Evolutionary conservation across 2,329 filamentous ascomycete species (phyloP).

Genomic region (Aspergillus glaucus): DNA sequence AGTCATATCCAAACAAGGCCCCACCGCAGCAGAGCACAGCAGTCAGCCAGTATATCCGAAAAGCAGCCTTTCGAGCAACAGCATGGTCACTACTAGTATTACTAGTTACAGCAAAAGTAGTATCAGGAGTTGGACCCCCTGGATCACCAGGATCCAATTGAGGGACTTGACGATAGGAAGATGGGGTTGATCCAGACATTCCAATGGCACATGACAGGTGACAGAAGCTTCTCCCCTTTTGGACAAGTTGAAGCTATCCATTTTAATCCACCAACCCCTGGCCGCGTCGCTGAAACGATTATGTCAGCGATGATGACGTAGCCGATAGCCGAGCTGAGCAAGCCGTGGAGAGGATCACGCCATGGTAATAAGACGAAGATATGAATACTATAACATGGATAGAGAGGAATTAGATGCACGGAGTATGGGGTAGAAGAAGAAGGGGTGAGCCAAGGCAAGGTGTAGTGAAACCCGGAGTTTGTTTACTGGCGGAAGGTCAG

Average conservation of each 20-base stretch:
- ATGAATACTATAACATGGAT: not conserved
- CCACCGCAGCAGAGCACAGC: constrained; percentile 48
- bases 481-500: too few species aligned
- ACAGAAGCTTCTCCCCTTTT: not conserved
- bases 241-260: constrained; percentile 6
- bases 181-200: not conserved
- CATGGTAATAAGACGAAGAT: not conserved
- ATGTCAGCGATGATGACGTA: constrained; percentile 5
- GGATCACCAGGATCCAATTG: constrained; percentile 8
- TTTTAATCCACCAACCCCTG: not conserved
- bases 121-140: not conserved
- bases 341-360: not conserved
- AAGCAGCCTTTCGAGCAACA: constrained; percentile 26
- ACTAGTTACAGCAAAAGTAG: not conserved
- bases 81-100: not conserved
- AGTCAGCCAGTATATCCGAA: constrained; percentile 49
- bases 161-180: constrained; percentile 4
- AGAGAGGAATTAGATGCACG: not conserved
- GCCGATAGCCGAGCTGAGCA: constrained; percentile 9
- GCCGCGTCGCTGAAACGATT: not conserved
- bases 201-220: not conserved
- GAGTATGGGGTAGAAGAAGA: not conserved
- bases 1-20: constrained; percentile 40
- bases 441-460: not conserved
- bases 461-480: not conserved